Base-by-base conservation (phyloP, 2,329 filamentous ascomycete genomes). In the Sporothrix brunneoviolacea region DNA sequence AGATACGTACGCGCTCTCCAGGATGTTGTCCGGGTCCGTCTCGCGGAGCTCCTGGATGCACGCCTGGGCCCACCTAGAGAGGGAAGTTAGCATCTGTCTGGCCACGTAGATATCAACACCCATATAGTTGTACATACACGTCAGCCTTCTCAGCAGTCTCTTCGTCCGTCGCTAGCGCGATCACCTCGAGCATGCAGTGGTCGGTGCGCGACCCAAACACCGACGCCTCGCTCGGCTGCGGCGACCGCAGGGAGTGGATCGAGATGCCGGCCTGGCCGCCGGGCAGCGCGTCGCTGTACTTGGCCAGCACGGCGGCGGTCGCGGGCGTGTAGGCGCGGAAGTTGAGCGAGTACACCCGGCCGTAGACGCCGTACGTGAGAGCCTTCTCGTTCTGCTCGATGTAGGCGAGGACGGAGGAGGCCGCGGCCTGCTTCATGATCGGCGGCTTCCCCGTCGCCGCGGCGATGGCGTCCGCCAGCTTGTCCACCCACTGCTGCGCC, bases 111-210 rank as follows among this genome's bases (percentile, higher is more conserved):
- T n/a, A n/a, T n/a, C n/a, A n/a, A n/a, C n/a, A n/a, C n/a, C n/a
- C n/a, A n/a, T n/a, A n/a, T n/a, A n/a, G n/a, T n/a, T n/a, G n/a
- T n/a, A n/a, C n/a, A n/a, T n/a, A n/a, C n/a, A n/a, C n/a, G n/a
- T n/a, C n/a, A n/a, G n/a, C n/a, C n/a, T n/a, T n/a, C n/a, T n/a
- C 32, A 2, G 32, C 32, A 6, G 19, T n/a, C 8, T 22, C 30
- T 27, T 36, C 42, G 21, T 44, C 42, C 8, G 22, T 36, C 13
- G 45, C 16, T 7, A 40, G 12, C 7, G 45, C 35, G 12, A 48
- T 39, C 12, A 48, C 18, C 36, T 48, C 45, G n/a, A 48, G 27
- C 45, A 48, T 39, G 13, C 15, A 18, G 27, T 48, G 45, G 36
- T 39, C 35, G 12, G 27, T 28, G 24, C 45, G 45, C 7, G 36